Evolutionary conservation across 805 yeast species (phyloP), one percentile per base, ranked within the genome.

Genomic region (Zygosaccharomyces bailii): DNA sequence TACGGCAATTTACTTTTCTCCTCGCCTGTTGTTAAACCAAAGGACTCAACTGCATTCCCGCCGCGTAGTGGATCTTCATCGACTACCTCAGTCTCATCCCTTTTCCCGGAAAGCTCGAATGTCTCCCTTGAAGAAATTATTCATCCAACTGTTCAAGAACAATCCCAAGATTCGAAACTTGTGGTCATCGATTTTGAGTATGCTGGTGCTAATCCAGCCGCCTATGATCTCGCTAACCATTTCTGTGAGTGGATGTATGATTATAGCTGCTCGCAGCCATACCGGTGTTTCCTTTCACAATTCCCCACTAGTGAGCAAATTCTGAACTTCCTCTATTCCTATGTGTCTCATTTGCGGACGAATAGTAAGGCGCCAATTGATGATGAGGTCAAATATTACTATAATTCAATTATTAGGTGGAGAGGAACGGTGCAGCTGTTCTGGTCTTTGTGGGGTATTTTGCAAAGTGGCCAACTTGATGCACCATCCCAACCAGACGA

Each of bases 191-290:
- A 93, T 63, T 93, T 93, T 64, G 99, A 93, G 67, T 93, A 91
- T 64, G 81, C 96, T 0, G 97, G 96, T 1, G 81, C 95, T 8
- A 93, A 90, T 59, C 72, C 82, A 35, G 88, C 96, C 1, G 96
- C 95, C 2, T 87, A 74, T 61, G 99, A 93, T 62, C 78, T 93
- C 44, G 90, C 90, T 10, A 90, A 93, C 63, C 99, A 93, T 68
- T 86, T 93, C 54, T 77, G 86, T 52, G 99, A 91, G 69, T 91
- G 99, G 99, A 93, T 90, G 97, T 76, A 87, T 39, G 88, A 93
- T 68, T 93, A 91, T 61, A 86, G 84, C 58, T 56, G 61, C 36
- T 23, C 51, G 2, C 78, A 80, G 53, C 76, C 81, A 1, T 69
- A 72, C 14, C 66, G 72, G 11, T 63, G 72, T 29, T 58, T 59